Evolutionary conservation across 345 rosid species (phyloP).

Genomic region (Lepidium sativum): DNA sequence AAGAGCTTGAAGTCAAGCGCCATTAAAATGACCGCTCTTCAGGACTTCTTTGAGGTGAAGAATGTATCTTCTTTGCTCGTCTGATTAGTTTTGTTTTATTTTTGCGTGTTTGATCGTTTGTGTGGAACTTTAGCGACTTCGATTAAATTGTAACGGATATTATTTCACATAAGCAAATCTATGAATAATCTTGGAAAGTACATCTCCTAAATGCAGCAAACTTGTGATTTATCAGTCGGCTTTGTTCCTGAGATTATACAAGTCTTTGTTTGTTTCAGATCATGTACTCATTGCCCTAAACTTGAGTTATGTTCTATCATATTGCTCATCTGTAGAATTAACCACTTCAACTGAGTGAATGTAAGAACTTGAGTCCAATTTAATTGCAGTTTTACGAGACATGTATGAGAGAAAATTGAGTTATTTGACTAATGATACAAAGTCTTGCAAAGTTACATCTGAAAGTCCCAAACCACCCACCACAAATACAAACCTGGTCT

Average conservation of each 20-base stretch:
- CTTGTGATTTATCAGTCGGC: not conserved
- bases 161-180: constrained; percentile 1
- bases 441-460: constrained; percentile 13
- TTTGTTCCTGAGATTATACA: not conserved
- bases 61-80: constrained; percentile 15
- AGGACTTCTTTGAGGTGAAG: constrained; percentile 63
- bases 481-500: constrained; percentile 11
- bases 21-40: constrained; percentile 70
- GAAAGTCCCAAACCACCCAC: constrained; percentile 7
- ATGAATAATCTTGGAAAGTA: constrained; percentile 12
- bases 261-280: not conserved
- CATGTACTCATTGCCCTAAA: not conserved
- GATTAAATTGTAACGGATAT: constrained; percentile 9
- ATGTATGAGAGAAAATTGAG: not conserved
- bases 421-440: constrained; percentile 16
- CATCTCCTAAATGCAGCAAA: not conserved
- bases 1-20: constrained; percentile 60
- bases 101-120: not conserved
- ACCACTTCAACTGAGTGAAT: not conserved
- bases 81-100: constrained; percentile 2
- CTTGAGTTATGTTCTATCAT: not conserved
- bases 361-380: not conserved
- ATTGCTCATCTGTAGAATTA: not conserved
- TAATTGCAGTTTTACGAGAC: not conserved
- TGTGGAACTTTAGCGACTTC: constrained; percentile 2